A percentile compares a stretch with the other conserved stretches of the same genome.
These are phyloP conservation scores for Agaricus sinodeliciosus DNA, from an alignment of 768 basidiomycete species.

Conservation along the genomic window DNA sequence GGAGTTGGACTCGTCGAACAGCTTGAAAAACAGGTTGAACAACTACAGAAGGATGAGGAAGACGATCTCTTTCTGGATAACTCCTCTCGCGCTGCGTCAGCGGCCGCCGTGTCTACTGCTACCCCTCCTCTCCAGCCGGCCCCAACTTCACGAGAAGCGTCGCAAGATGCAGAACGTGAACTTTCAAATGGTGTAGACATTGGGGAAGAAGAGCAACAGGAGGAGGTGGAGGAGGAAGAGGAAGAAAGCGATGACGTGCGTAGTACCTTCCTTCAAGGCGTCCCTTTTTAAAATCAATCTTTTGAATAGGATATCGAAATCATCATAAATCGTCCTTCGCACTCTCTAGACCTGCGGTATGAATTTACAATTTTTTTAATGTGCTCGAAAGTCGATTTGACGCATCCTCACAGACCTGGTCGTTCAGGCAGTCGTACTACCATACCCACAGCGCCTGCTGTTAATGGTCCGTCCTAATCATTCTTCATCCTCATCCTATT, in stretches of 20 bases:
- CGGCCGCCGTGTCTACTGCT: not conserved
- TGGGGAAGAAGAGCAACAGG: slow-evolving; percentile 29
- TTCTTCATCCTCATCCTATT: not conserved
- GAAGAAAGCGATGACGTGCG: slow-evolving; percentile 38
- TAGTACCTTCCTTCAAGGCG: not conserved
- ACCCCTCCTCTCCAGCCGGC: not conserved
- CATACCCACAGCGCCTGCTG: slow-evolving; percentile 12
- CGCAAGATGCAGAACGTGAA: slow-evolving; percentile 27
- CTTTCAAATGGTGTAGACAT: slow-evolving; percentile 29
- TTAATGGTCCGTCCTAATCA: slow-evolving; percentile 12
- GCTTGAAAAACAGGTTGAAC: slow-evolving; percentile 40
- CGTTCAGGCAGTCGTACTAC: slow-evolving; percentile 11
- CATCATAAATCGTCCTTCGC: slow-evolving; percentile 75
- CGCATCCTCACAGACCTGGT: not conserved
- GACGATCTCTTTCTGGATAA: slow-evolving; percentile 6
- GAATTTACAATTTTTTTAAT: slow-evolving; percentile 6
- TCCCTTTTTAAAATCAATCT: not conserved
- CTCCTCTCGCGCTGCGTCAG: not conserved
- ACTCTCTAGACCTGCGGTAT: slow-evolving; percentile 72
- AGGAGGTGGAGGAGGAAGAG: slow-evolving; percentile 23
- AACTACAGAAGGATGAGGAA: slow-evolving; percentile 30
- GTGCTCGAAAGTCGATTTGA: not conserved
- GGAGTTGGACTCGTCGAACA: slow-evolving; percentile 48
- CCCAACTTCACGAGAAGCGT: slow-evolving; percentile 15
- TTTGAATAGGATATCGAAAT: slow-evolving; percentile 74